Conservation (phyloP, 2,329 filamentous ascomycete genomes). For the Diaporthe nobilis region DNA sequence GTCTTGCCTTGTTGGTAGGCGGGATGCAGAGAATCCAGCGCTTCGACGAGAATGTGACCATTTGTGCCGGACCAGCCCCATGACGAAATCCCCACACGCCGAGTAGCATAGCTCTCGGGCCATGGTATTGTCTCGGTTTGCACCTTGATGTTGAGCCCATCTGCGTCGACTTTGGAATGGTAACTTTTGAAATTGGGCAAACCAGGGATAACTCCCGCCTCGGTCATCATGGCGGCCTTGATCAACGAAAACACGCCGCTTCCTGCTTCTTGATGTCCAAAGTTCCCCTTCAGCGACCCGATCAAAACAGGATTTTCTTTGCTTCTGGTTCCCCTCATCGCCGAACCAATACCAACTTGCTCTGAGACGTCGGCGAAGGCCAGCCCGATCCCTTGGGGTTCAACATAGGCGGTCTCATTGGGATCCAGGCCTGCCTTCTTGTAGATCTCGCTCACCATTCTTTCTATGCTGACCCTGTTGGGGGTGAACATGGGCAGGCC, state of each 20-base stretch:
- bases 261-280: background rate
- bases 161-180: background rate
- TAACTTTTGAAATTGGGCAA: background rate
- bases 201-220: background rate
- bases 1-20: background rate
- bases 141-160: background rate
- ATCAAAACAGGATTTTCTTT: background rate
- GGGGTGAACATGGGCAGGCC: background rate
- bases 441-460: conserved; percentile 51
- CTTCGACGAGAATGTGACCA: background rate
- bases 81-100: background rate
- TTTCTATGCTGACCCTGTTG: conserved; percentile 2
- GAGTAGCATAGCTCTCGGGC: background rate
- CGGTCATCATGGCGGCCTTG: conserved; percentile 6
- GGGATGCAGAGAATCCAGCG: background rate
- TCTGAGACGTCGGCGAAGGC: background rate
- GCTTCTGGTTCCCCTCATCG: background rate
- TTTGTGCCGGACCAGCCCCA: conserved; percentile 3
- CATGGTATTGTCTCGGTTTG: background rate
- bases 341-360: background rate
- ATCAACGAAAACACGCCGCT: background rate
- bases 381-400: conserved; percentile 35
- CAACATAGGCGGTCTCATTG: conserved; percentile 50
- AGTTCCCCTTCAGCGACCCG: background rate
- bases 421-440: conserved; percentile 47